Conservation (phyloP, 345 rosid species). For the Turritis glabra region DNA sequence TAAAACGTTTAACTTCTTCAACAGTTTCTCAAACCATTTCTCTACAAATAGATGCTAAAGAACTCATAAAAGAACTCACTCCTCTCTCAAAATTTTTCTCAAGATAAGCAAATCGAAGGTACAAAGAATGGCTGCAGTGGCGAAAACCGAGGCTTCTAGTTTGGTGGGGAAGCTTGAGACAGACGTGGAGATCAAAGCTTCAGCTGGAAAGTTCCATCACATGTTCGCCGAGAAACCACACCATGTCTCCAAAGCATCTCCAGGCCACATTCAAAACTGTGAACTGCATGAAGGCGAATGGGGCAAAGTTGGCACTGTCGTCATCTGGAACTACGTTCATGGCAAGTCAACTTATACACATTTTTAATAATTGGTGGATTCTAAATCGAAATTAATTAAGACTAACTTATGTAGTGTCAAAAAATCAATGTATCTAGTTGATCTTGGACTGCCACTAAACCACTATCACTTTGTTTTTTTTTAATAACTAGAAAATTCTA, state of each 20-base stretch:
- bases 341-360: background rate
- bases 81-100: background rate
- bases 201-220: constrained; percentile 32
- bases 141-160: background rate
- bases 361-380: background rate
- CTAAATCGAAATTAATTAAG: background rate
- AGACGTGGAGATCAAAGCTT: constrained; percentile 11
- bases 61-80: background rate
- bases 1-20: background rate
- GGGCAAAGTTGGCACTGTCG: constrained; percentile 33
- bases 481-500: background rate
- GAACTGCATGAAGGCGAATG: constrained; percentile 42
- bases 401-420: background rate
- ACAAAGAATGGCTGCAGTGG: background rate
- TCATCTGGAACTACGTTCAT: constrained; percentile 41
- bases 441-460: background rate
- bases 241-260: constrained; percentile 31
- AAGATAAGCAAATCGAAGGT: background rate
- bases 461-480: background rate
- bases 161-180: constrained; percentile 14
- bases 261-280: constrained; percentile 23
- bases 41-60: background rate
- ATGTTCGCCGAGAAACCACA: constrained; percentile 41
- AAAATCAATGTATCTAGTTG: background rate
- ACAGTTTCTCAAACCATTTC: background rate